Evolutionary conservation across 2,329 filamentous ascomycete species (phyloP).

Genomic region (Cryphonectria nitschkei): DNA sequence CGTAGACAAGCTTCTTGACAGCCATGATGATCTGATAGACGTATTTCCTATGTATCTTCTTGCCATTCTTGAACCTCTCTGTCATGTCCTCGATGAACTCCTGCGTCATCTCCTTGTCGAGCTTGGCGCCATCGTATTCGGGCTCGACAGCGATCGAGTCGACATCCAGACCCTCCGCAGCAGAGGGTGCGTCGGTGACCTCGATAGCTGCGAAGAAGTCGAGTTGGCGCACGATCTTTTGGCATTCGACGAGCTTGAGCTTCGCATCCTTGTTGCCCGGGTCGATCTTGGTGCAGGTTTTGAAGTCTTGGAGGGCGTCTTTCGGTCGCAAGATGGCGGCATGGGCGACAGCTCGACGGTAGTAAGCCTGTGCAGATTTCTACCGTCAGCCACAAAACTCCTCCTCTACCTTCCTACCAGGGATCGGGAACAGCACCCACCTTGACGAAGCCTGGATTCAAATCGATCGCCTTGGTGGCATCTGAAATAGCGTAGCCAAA

Average conservation of each 20-base stretch:
- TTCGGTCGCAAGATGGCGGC: constrained; percentile 87
- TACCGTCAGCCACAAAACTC: constrained; percentile 18
- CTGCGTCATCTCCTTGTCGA: constrained; percentile 86
- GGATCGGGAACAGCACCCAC: constrained; percentile 48
- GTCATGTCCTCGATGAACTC: constrained; percentile 99
- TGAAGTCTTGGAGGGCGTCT: constrained; percentile 91
- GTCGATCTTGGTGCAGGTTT: constrained; percentile 83
- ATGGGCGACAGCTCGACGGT: constrained; percentile 87
- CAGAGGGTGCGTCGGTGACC: constrained; percentile 87
- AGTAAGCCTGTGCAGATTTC: constrained; percentile 71
- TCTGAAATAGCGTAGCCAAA: constrained; percentile 93
- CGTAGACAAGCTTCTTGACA: constrained; percentile 85
- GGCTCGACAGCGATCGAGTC: constrained; percentile 82
- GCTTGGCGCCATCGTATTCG: constrained; percentile 79
- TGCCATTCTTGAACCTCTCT: constrained; percentile 91
- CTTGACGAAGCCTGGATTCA: constrained; percentile 89
- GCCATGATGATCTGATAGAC: constrained; percentile 95
- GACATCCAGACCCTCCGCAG: constrained; percentile 86
- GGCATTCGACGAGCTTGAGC: constrained; percentile 88
- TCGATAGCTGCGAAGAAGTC: constrained; percentile 97
- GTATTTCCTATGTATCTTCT: constrained; percentile 95
- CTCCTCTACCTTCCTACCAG: neutral
- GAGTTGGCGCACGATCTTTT: constrained; percentile 89
- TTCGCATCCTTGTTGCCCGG: constrained; percentile 89
- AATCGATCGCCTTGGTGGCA: constrained; percentile 86